phyloP scores from a whole-genome alignment of 1,139 yeast species.

The Geotrichum aggregatum region DNA sequence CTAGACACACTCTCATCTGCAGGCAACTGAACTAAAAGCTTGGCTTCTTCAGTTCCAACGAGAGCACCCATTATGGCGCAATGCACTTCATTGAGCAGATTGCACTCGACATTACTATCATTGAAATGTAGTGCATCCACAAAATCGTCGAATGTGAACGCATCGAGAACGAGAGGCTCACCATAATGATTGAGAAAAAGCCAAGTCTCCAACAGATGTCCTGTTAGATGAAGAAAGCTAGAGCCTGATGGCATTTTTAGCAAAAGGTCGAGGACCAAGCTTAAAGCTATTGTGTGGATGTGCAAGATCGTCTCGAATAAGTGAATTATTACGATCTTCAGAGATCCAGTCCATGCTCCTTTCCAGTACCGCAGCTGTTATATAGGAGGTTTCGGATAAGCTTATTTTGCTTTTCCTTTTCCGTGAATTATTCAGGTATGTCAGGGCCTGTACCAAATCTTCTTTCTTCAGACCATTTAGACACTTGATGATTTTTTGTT shows the following conservation, averaged over 20 bases:
- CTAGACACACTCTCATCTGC: too few species aligned
- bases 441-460: background rate
- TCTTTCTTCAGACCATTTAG: too few species aligned
- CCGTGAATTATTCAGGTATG: background rate
- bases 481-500: too few species aligned
- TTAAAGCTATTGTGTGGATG: slow-evolving; percentile 23
- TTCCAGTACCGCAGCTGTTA: slow-evolving; percentile 14
- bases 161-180: slow-evolving; percentile 59
- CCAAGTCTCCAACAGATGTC: slow-evolving; percentile 58
- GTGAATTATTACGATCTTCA: slow-evolving; percentile 1
- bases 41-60: slow-evolving; percentile 29
- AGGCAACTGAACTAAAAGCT: slow-evolving; percentile 45
- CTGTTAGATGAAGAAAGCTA: slow-evolving; percentile 25
- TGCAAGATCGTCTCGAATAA: slow-evolving; percentile 28
- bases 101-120: slow-evolving; percentile 49
- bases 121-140: slow-evolving; percentile 53
- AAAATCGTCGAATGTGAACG: slow-evolving; percentile 78
- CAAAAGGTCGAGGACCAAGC: slow-evolving; percentile 14
- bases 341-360: slow-evolving; percentile 3
- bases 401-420: too few species aligned
- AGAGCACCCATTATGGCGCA: slow-evolving; percentile 47
- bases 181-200: slow-evolving; percentile 68
- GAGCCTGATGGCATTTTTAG: slow-evolving; percentile 14
- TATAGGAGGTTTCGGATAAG: slow-evolving; percentile 13
- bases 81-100: slow-evolving; percentile 64